Evolutionary conservation across 148 eudicot species (phyloP).

Genomic region (Agrostemma githago): DNA sequence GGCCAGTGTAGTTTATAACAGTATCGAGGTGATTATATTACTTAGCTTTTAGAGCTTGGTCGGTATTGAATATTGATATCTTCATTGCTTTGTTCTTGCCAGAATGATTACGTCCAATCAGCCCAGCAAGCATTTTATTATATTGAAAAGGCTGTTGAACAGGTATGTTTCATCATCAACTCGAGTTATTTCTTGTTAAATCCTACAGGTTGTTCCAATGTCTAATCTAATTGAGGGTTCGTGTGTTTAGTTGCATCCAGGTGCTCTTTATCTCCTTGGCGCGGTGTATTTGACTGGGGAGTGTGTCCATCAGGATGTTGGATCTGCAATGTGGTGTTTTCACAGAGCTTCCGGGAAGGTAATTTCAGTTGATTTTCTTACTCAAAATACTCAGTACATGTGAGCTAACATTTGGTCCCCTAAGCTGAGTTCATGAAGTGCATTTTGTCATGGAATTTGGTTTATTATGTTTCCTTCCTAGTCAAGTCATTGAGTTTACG

Average conservation of each 20-base stretch:
- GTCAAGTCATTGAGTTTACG: neutral
- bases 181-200: neutral
- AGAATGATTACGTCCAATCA: slow-evolving; percentile 74
- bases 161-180: slow-evolving; percentile 39
- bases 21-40: neutral
- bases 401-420: neutral
- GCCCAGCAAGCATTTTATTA: slow-evolving; percentile 85
- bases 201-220: neutral
- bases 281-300: slow-evolving; percentile 92
- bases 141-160: slow-evolving; percentile 85
- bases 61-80: neutral
- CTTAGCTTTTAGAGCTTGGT: neutral
- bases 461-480: neutral
- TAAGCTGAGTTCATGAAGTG: neutral
- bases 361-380: slow-evolving; percentile 11
- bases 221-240: slow-evolving; percentile 14
- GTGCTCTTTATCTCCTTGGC: slow-evolving; percentile 88
- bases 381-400: neutral
- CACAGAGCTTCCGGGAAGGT: slow-evolving; percentile 95
- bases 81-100: slow-evolving; percentile 19
- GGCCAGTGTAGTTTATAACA: neutral
- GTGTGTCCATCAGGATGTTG: slow-evolving; percentile 74
- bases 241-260: slow-evolving; percentile 75
- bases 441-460: neutral
- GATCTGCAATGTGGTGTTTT: slow-evolving; percentile 91